These are phyloP conservation scores for Limtongozyma cylindracea DNA, from an alignment of 805 yeast species.

Conservation along the genomic window DNA sequence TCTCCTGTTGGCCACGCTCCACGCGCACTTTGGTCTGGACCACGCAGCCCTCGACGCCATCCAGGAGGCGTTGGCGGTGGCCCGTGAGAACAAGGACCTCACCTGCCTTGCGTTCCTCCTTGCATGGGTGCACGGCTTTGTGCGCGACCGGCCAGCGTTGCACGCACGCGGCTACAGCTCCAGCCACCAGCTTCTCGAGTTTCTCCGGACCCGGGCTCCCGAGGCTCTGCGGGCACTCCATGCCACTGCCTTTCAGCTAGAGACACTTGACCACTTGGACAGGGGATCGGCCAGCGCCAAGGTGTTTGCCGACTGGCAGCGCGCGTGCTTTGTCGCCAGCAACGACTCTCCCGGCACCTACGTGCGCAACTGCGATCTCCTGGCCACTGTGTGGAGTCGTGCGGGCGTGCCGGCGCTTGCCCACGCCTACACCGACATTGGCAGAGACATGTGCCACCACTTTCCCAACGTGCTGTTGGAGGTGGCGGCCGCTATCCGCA, in stretches of 20 bases:
- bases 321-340: no score
- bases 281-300: conserved; percentile 23
- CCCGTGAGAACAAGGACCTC: conserved; percentile 63
- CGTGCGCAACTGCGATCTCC: no score
- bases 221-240: conserved; percentile 19
- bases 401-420: conserved; percentile 22
- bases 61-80: conserved; percentile 71
- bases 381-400: conserved; percentile 22
- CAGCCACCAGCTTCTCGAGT: conserved; percentile 38
- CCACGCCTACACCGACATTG: conserved; percentile 19
- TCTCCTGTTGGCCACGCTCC: conserved; percentile 43
- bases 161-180: conserved; percentile 13
- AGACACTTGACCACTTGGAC: conserved; percentile 25
- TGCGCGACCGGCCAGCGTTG: conserved; percentile 39
- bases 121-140: conserved; percentile 49
- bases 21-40: conserved; percentile 39
- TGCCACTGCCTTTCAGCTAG: conserved; percentile 42
- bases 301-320: conserved; percentile 19
- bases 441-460: conserved; percentile 4
- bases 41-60: conserved; percentile 54
- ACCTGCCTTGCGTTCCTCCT: conserved; percentile 46
- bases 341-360: no score
- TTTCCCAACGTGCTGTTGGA: no score
- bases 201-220: conserved; percentile 27
- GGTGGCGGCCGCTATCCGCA: no score